Conservation (phyloP, 768 basidiomycete species). For the Termitomyces sp. region DNA sequence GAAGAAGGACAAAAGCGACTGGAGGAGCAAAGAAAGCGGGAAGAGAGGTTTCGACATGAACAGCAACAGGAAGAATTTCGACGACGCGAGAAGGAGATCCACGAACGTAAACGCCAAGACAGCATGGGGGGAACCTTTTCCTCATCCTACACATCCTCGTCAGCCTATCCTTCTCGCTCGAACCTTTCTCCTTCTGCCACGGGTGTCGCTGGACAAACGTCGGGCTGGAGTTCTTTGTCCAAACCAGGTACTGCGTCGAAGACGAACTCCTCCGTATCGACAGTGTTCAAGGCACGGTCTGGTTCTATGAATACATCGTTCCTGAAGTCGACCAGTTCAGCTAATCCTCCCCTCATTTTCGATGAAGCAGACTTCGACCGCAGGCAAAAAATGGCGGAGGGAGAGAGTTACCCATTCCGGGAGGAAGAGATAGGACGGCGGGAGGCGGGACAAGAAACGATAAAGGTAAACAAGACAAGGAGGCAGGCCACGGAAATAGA, state of each 20-base stretch:
- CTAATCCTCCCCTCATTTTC: conserved; percentile 12
- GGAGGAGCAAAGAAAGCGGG: conserved; percentile 22
- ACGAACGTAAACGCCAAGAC: conserved; percentile 42
- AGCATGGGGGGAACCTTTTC: conserved; percentile 27
- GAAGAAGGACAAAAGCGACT: conserved; percentile 19
- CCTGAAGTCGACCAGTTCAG: conserved; percentile 15
- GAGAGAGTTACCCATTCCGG: too few species aligned
- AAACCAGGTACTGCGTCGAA: conserved; percentile 19
- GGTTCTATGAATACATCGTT: conserved; percentile 30
- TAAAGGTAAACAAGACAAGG: too few species aligned
- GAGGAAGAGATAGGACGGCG: too few species aligned
- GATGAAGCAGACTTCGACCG: too few species aligned
- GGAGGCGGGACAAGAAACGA: too few species aligned
- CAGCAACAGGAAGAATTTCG: too few species aligned
- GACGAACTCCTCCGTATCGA: conserved; percentile 19
- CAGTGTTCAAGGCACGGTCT: conserved; percentile 18
- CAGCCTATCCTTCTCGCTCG: conserved; percentile 7
- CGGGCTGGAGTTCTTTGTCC: conserved; percentile 23
- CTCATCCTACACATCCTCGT: conserved; percentile 18
- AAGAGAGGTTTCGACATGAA: conserved; percentile 20
- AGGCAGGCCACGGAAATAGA: too few species aligned
- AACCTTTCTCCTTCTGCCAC: conserved; percentile 7
- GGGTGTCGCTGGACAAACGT: conserved; percentile 20
- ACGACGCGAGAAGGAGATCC: conserved; percentile 40
- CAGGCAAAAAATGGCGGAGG: too few species aligned